Conservation (phyloP, 2,329 filamentous ascomycete genomes). For the Aspergillus spinulosporus region DNA sequence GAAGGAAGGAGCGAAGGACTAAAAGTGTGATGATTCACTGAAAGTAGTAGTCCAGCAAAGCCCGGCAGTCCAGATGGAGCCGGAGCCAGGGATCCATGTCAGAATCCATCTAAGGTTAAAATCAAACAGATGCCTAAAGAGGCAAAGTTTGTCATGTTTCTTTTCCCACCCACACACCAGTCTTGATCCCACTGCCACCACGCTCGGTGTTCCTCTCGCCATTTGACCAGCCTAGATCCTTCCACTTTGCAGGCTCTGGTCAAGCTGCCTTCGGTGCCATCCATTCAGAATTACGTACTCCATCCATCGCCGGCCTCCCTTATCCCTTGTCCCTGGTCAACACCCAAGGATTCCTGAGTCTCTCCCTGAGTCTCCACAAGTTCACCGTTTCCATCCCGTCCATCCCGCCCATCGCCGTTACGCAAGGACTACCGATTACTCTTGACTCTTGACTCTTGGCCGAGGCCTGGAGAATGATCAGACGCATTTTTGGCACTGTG, state of each 20-base stretch:
- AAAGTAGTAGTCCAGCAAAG: too few relatives aligned
- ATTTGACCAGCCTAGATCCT: too few relatives aligned
- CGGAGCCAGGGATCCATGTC: background rate
- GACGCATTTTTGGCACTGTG: background rate
- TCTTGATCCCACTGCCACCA: too few relatives aligned
- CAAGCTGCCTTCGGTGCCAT: too few relatives aligned
- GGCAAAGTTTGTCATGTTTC: background rate
- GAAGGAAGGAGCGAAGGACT: conserved; percentile 21
- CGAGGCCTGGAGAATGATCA: background rate
- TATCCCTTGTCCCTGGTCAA: background rate
- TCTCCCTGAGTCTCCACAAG: conserved; percentile 23
- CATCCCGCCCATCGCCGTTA: conserved; percentile 20
- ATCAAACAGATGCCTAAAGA: background rate
- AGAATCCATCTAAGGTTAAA: background rate
- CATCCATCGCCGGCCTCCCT: background rate
- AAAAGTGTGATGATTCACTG: background rate
- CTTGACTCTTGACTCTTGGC: background rate
- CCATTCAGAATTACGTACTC: background rate
- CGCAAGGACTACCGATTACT: conserved; percentile 20
- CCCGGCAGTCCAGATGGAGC: too few relatives aligned
- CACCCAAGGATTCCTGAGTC: background rate
- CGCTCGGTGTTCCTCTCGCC: too few relatives aligned
- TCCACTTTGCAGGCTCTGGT: too few relatives aligned
- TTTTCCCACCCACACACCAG: too few relatives aligned
- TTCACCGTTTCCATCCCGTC: conserved; percentile 30